Conservation (phyloP, 148 eudicot species). For the Rhododendron williamsianum region DNA sequence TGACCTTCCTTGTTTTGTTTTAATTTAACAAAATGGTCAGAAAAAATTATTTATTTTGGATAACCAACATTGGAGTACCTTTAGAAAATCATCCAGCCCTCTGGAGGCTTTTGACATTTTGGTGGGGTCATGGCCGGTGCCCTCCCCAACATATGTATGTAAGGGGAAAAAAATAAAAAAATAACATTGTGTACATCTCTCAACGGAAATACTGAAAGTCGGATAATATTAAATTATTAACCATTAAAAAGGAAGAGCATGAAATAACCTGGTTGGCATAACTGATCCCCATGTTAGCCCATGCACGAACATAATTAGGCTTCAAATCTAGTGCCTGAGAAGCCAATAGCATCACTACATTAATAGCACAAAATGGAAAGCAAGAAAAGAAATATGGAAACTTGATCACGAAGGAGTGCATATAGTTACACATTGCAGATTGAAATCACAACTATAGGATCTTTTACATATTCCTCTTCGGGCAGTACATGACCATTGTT, state of each 20-base stretch:
- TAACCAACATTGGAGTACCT: not conserved
- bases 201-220: not conserved
- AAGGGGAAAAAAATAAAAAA: not conserved
- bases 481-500: not conserved
- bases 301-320: slow-evolving; percentile 99
- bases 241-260: not conserved
- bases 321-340: slow-evolving; percentile 88
- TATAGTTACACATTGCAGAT: not conserved
- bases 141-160: not conserved
- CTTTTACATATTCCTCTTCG: not conserved
- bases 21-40: not conserved
- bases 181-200: not conserved
- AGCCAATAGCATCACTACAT: slow-evolving; percentile 13
- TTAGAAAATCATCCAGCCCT: not conserved
- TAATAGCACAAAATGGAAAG: not conserved
- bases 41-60: not conserved
- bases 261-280: slow-evolving; percentile 85
- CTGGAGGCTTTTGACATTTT: not conserved
- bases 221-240: not conserved
- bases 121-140: not conserved
- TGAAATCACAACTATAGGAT: not conserved
- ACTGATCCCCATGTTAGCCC: slow-evolving; percentile 99
- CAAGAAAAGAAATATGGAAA: not conserved
- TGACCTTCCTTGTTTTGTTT: not conserved
- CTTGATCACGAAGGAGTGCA: not conserved